Percentiles rank a stretch among this genome's conserved stretches.
Conservation (phyloP, 305 asterid species). For the Salvia sclarea region DNA sequence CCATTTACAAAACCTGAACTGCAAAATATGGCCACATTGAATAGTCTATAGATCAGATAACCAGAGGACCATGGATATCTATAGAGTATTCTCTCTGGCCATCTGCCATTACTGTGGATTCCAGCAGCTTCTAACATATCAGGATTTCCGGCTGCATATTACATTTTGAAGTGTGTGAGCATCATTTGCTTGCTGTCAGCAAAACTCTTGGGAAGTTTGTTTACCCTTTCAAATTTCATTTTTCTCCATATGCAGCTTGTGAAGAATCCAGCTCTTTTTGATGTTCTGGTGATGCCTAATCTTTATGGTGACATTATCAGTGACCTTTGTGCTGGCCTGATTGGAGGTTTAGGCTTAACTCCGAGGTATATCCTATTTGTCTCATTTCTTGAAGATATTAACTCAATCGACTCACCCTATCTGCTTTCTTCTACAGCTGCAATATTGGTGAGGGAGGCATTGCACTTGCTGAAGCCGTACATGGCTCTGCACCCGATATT, state of each 20-base stretch:
- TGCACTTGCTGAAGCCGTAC: conserved; percentile 99
- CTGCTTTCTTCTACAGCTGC: conserved; percentile 47
- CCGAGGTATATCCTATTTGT: conserved; percentile 63
- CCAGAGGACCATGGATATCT: too few relatives aligned
- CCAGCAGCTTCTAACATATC: not conserved
- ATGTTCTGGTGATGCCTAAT: conserved; percentile 98
- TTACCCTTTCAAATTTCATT: conserved; percentile 3
- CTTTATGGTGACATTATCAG: conserved; percentile 98
- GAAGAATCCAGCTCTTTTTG: conserved; percentile 91
- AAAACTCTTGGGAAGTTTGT: conserved; percentile 18
- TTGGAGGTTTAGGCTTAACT: conserved; percentile 97
- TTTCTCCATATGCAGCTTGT: conserved; percentile 66
- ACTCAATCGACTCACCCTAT: conserved; percentile 18
- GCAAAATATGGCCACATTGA: not conserved
- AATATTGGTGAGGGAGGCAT: conserved; percentile 99
- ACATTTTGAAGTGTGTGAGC: not conserved
- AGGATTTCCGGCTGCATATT: not conserved
- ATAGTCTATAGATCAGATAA: not conserved
- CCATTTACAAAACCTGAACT: not conserved
- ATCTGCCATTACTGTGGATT: not conserved
- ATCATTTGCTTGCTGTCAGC: not conserved
- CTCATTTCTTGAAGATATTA: not conserved
- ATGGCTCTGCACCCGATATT: conserved; percentile 99
- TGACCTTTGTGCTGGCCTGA: conserved; percentile 98
- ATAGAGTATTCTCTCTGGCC: too few relatives aligned